Percentiles rank a stretch among this genome's conserved stretches.
Conservation (phyloP, 2,329 filamentous ascomycete species). For the Endoconidiophora laricicola region DNA sequence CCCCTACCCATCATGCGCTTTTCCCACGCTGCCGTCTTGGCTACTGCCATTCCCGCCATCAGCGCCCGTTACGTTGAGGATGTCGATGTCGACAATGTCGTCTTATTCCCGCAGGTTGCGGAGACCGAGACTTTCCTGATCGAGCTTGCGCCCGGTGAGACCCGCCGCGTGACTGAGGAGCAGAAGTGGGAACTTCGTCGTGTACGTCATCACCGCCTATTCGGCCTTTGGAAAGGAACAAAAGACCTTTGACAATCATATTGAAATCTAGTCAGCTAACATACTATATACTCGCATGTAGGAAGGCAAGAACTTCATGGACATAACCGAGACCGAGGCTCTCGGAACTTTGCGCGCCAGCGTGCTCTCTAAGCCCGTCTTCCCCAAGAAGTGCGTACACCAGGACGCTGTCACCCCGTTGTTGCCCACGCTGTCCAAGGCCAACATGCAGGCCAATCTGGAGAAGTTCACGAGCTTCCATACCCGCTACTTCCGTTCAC, state of each 20-base stretch:
- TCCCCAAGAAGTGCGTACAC: constrained; percentile 48
- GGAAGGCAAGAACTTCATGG: constrained; percentile 82
- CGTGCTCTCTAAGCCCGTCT: constrained; percentile 30
- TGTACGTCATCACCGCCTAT: constrained; percentile 31
- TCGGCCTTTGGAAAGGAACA: not conserved
- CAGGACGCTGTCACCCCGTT: constrained; percentile 52
- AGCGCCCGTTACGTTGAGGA: constrained; percentile 40
- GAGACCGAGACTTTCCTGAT: constrained; percentile 50
- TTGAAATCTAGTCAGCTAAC: not conserved
- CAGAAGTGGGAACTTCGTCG: constrained; percentile 85
- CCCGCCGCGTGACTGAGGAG: constrained; percentile 77
- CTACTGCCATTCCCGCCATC: constrained; percentile 36
- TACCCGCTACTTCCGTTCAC: constrained; percentile 67
- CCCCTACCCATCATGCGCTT: constrained; percentile 31
- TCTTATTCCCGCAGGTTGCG: constrained; percentile 28
- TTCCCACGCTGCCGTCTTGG: constrained; percentile 33
- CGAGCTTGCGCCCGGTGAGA: constrained; percentile 70
- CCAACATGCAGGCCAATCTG: constrained; percentile 61
- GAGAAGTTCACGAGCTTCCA: constrained; percentile 65
- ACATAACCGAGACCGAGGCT: constrained; percentile 64
- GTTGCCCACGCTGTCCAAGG: constrained; percentile 52
- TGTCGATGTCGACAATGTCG: constrained; percentile 32
- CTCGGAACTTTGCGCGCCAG: constrained; percentile 24
- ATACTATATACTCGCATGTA: constrained; percentile 20
- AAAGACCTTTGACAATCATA: not conserved